Evolutionary conservation across 148 eudicot genomes (phyloP), one percentile per base, ranked within the genome.

Genomic region (Dianthus caryophyllus): DNA sequence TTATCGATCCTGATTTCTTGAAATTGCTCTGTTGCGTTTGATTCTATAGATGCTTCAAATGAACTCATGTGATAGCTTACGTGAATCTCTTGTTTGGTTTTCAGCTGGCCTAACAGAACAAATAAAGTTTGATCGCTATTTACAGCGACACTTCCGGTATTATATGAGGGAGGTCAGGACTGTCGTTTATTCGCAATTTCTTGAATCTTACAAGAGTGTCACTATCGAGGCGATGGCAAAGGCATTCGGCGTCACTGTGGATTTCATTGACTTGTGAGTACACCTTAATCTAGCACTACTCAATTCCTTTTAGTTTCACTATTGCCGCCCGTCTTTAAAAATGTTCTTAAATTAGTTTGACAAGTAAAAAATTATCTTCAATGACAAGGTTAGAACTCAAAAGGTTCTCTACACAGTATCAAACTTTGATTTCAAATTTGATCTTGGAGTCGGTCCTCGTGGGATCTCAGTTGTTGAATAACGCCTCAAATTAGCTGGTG

Each of bases 101-200:
- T 61, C 87, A 90, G 99, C 99, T 82, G 99, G 99, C 57, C 76
- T 94, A 79, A 68, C 97, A 0, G 88, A 88, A 79, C 96, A 90
- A 69, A 84, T 94, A 60, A 94, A 94, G 76, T 71, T 86, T 69
- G 96, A 94, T 57, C 99, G 96, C 31, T 94, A 90, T 76, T 79
- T 94, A 84, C 83, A 86, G 62, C 86, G 90, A 8, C 97, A 94
- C 75, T 94, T 94, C 77, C 88, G 99, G 8, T 90, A 88, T 62
- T 94, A 90, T 83, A 88, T 94, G 99, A 90, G 99, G 83, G 99
- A 94, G 84, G 81, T 94, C 67, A 83, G 99, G 70, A 84, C 85
- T n/a, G 99, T 90, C 41, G 96, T 94, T 18, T 94, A 94, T 73
- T 94, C 99, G 20, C 99, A 94, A 76, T 94, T 90, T 77, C 67